Base-by-base conservation (phyloP, 352 stramenopile genomes). In the Globisporangium irregulare region DNA sequence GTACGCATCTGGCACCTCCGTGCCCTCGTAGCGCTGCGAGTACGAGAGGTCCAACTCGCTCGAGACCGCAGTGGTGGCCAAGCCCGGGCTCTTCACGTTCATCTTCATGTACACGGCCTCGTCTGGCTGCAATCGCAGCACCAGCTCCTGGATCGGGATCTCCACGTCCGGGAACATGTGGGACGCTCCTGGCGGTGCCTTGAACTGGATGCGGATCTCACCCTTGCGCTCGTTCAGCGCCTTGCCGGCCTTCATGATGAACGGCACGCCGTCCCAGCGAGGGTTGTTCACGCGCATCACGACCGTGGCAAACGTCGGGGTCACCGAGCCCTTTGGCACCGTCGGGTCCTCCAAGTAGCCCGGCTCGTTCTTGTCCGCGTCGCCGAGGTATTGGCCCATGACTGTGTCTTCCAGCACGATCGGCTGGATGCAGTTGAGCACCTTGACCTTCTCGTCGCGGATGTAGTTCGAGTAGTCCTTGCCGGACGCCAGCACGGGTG, bases 181-280 rank as follows among this genome's bases (percentile, higher is more conserved):
- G 62, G 87, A 74, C 14, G 86, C 83, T 46, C 89, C 96, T 36
- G 94, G 89, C 25, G 97, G 94, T 50, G 94, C 78, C 70, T 97
- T 97, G 74, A 99, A 99, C 76, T 98, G 95, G 59, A 99, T 94
- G 32, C 96, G 88, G 60, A 99, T 96, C 79, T 99, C 98, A 24
- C 92, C 97, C 78, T 99, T 98, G 62, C 93, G 89, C 82, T 99
- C 95, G 75, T 99, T 93, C 58, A 99, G 75, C 3, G 96, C 97
- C 80, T 99, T 99, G 41, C 98, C 98, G 14, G 97, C 97, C 81
- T 99, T 99, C 79, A 99, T 92, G 67, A 99, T 98, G 79, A 99
- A 99, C 25, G 97, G 98, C 24, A 99, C 98, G 46, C 97, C 97
- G 62, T 95, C 81, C 96, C 96, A 99, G 54, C 97, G 91, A 58